Evolutionary conservation across 192 early-diverging fungal species (phyloP), one percentile per base, ranked within the genome.

Genomic region (Linnemannia exigua): DNA sequence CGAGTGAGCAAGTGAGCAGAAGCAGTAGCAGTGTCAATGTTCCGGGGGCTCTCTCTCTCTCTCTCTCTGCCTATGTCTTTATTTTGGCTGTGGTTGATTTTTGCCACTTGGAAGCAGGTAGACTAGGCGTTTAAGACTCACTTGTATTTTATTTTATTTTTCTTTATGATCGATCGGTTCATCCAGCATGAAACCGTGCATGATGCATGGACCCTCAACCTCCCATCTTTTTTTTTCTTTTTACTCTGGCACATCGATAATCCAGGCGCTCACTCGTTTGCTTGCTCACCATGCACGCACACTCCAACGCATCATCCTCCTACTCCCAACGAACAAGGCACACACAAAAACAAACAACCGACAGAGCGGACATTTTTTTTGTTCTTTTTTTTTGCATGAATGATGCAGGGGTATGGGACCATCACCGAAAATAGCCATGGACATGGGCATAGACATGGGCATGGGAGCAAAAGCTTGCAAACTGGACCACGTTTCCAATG

Each of bases 301-400:
- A 31, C 58, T 31, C 25, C 12, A 16, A 44, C 41, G 41, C 41
- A 44, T 44, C 9, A 9, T 9, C 41, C 41, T 44, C 41, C 41
- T 44, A 44, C 41, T 44, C 9, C n/a, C n/a, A n/a, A n/a, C n/a
- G 41, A 9, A 6, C 41, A 44, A 44, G 9, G 41, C 3, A 44
- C 41, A 44, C 9, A 44, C 3, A 44, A 44, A 44, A 44, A 44
- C 3, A 44, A 44, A 44, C 28, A 63, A 63, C 28, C 9, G 28
- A 63, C 9, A 7, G 58, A 63, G 58, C 28, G 58, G 58, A 33
- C 58, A 63, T 33, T 63, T 63, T 33, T 63, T 63, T 31, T 63
- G 11, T 63, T 3, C 31, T 20, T 25, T 25, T 7, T 44, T 48
- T 74, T 74, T 74, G 72, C 72, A 74, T 74, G 50, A 74, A 74